A percentile compares a stretch with the other conserved stretches of the same genome.
phyloP scores from a whole-genome alignment of 331 rosid species.

The Quercus tomentella region DNA sequence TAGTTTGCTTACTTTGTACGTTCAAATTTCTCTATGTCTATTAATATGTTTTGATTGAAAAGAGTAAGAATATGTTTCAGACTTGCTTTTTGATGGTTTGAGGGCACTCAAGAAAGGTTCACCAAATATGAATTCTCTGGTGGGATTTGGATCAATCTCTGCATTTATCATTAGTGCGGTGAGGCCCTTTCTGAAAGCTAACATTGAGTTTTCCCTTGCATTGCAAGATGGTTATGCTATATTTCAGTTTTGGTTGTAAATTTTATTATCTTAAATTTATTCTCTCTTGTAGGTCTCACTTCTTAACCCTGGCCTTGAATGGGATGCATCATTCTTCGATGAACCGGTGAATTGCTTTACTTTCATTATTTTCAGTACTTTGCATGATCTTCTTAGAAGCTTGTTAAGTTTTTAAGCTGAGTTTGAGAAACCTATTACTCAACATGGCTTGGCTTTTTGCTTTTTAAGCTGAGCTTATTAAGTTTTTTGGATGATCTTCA shows the following conservation, averaged over 20 bases:
- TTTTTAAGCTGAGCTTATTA: not conserved
- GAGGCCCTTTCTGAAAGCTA: slow-evolving; percentile 30
- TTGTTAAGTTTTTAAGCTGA: slow-evolving; percentile 1
- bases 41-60: not conserved
- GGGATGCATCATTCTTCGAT: slow-evolving; percentile 96
- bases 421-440: slow-evolving; percentile 12
- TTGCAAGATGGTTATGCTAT: slow-evolving; percentile 5
- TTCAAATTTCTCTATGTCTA: not conserved
- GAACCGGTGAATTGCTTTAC: slow-evolving; percentile 89
- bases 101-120: slow-evolving; percentile 81
- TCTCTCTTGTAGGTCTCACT: slow-evolving; percentile 66
- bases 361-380: slow-evolving; percentile 31
- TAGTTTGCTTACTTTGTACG: not conserved
- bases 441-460: slow-evolving; percentile 16
- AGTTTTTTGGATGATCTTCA: not conserved
- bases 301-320: slow-evolving; percentile 68
- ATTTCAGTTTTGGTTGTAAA: slow-evolving; percentile 18
- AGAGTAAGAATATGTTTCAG: slow-evolving; percentile 39
- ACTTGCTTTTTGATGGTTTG: slow-evolving; percentile 84
- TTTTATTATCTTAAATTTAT: slow-evolving; percentile 12
- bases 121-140: slow-evolving; percentile 96
- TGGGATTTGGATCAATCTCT: slow-evolving; percentile 92
- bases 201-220: slow-evolving; percentile 15
- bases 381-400: slow-evolving; percentile 2
- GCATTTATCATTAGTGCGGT: slow-evolving; percentile 93